Conservation (phyloP, 176 grass and related monocot genomes). For the Cymbopogon citratus region DNA sequence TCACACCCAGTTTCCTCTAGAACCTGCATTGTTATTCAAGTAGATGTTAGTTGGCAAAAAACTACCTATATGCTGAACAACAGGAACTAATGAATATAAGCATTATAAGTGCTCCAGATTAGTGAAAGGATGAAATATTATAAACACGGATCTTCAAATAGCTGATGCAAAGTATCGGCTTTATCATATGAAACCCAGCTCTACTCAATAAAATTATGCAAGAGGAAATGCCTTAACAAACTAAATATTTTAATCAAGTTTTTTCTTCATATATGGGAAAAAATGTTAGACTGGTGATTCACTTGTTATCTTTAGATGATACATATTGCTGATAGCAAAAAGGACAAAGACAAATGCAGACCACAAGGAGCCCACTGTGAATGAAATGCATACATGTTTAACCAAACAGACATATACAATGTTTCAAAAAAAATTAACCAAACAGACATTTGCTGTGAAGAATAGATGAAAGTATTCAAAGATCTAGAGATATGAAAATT, state of each 20-base stretch:
- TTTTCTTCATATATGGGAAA: background rate
- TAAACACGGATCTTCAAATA: background rate
- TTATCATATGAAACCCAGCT: background rate
- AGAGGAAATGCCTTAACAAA: background rate
- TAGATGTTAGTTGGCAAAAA: background rate
- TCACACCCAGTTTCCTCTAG: slow-evolving; percentile 96
- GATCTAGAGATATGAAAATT: too few relatives aligned
- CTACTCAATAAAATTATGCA: background rate
- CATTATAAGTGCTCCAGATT: background rate
- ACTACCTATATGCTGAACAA: background rate
- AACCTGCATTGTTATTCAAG: slow-evolving; percentile 45
- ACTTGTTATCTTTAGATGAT: background rate
- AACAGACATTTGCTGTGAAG: background rate
- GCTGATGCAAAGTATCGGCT: background rate
- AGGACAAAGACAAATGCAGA: background rate
- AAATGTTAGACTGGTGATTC: background rate
- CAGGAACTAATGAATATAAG: background rate
- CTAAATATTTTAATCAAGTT: background rate
- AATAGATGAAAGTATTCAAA: too few relatives aligned
- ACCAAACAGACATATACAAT: background rate
- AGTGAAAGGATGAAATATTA: background rate
- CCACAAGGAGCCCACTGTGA: background rate
- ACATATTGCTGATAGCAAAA: background rate
- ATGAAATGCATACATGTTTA: background rate
- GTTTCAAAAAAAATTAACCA: too few relatives aligned